Evolutionary conservation across 805 yeast genomes (phyloP), one percentile per base, ranked within the genome.

Genomic region (Candida andamanensis): DNA sequence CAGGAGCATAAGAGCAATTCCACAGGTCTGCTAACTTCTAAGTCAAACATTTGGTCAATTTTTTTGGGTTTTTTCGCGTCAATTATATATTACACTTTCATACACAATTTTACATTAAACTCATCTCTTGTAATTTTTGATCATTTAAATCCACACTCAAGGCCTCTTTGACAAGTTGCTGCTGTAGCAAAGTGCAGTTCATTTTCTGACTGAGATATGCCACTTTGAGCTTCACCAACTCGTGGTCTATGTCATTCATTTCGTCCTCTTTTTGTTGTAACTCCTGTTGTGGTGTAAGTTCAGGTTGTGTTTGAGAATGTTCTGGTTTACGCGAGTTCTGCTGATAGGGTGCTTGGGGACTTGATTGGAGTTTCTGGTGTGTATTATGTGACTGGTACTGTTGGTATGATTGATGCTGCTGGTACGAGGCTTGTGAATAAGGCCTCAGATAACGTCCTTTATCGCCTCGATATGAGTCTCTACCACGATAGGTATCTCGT

Each of bases 121-220:
- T 54, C 51, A 73, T 59, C 36, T 71, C 72, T 40, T 72, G 78
- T 26, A 74, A 52, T 42, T 70, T 71, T 39, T 74, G 78, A 26
- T 54, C 67, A 19, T 65, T 53, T n/a, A 62, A 31, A 32, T 54
- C 55, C 6, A 54, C 65, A 36, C 58, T 55, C 23, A 62, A 40
- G 13, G 47, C 59, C 32, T 66, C 70, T 29, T 58, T 42, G 20
- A 26, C 39, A 1, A 56, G 51, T 31, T 56, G 58, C 8, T 41
- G 35, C 27, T 51, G 52, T 9, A 33, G 26, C 16, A 33, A 11
- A 10, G 19, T 23, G 17, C 23, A 29, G 17, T 28, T 18, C 13
- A 12, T 6, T 5, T 11, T 13, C 16, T 18, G 14, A 15, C 18
- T 32, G 19, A 13, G 25, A 22, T 28, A 4, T 7, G 15, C 32